phyloP scores from a whole-genome alignment of 495 filamentous ascomycete species.

The Daldinia childiae region DNA sequence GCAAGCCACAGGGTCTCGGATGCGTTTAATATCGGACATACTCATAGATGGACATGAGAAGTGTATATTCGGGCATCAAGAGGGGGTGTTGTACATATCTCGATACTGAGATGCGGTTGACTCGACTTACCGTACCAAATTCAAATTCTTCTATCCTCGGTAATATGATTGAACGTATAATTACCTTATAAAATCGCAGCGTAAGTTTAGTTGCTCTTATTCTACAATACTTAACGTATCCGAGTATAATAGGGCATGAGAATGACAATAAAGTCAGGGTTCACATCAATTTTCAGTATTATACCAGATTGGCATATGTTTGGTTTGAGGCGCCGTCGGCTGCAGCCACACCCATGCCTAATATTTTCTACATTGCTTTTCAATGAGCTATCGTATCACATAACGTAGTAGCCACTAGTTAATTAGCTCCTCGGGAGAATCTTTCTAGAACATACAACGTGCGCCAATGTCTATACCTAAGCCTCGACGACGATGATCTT shows the following conservation, averaged over 20 bases:
- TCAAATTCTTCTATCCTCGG: background rate
- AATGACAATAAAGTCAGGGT: constrained; percentile 5
- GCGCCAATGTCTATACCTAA: constrained; percentile 8
- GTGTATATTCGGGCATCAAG: background rate
- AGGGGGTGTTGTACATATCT: constrained; percentile 7
- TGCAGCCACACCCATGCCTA: constrained; percentile 21
- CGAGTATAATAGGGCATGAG: background rate
- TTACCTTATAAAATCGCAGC: too few relatives aligned
- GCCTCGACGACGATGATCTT: background rate
- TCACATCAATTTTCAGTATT: constrained; percentile 16
- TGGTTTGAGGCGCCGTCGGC: constrained; percentile 9
- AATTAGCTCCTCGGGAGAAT: constrained; percentile 15
- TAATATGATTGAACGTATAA: too few relatives aligned
- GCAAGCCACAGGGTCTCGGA: background rate
- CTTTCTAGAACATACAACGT: constrained; percentile 31
- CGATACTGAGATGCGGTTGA: background rate
- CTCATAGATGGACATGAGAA: background rate
- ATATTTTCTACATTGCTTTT: constrained; percentile 14
- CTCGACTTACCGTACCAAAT: background rate
- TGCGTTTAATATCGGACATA: background rate
- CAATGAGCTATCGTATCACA: constrained; percentile 6
- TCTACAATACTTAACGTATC: background rate
- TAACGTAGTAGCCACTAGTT: background rate
- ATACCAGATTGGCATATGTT: constrained; percentile 3
- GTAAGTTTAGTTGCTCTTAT: background rate